phyloP scores from a whole-genome alignment of 148 eudicot species.

The Agrostemma githago region DNA sequence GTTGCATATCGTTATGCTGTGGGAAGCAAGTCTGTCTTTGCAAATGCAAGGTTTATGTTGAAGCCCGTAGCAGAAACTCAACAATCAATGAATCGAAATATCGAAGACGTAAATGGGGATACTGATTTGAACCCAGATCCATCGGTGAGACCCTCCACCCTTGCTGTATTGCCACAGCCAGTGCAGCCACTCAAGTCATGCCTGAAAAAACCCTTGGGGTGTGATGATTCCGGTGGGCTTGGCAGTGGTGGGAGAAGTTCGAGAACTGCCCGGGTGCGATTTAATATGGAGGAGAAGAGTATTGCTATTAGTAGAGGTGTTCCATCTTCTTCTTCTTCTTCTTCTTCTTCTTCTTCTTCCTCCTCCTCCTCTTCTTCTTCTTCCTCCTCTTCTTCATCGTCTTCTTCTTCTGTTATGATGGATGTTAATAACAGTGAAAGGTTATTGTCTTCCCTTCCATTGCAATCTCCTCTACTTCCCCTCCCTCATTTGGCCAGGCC shows the following conservation, averaged over 20 bases:
- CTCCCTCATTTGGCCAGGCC: slow-evolving; percentile 33
- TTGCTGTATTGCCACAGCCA: slow-evolving; percentile 9
- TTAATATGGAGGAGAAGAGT: slow-evolving; percentile 46
- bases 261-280: slow-evolving; percentile 51
- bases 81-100: no score
- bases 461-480: slow-evolving; percentile 33
- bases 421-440: slow-evolving; percentile 56
- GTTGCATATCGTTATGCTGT: slow-evolving; percentile 47
- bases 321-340: slow-evolving; percentile 7
- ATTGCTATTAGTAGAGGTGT: slow-evolving; percentile 25
- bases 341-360: slow-evolving; percentile 18
- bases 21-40: slow-evolving; percentile 44
- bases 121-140: slow-evolving; percentile 22
- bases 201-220: slow-evolving; percentile 48
- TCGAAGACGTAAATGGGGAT: slow-evolving; percentile 20
- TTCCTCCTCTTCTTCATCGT: slow-evolving; percentile 33
- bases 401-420: slow-evolving; percentile 37
- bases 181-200: slow-evolving; percentile 51
- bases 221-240: slow-evolving; percentile 32
- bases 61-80: slow-evolving; percentile 32
- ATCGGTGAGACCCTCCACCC: slow-evolving; percentile 21
- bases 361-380: slow-evolving; percentile 34
- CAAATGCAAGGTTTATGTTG: slow-evolving; percentile 47
- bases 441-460: slow-evolving; percentile 32
- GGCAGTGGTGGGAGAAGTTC: slow-evolving; percentile 36